These are phyloP conservation scores for Pseudonectria foliicola DNA, from an alignment of 2,329 filamentous ascomycete species.

Conservation along the genomic window DNA sequence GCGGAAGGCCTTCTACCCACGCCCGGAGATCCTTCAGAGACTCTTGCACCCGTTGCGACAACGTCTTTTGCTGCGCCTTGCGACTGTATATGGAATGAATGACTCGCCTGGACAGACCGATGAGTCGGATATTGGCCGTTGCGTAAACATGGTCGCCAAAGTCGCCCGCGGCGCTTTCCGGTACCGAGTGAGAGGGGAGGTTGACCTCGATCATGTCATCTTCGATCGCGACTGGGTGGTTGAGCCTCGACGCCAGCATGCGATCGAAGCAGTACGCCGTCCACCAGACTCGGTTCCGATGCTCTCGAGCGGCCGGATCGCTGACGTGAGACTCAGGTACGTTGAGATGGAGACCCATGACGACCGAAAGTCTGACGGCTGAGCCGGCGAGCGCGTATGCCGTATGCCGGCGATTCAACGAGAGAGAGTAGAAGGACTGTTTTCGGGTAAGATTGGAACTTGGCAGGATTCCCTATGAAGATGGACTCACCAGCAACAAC, in stretches of 20 bases:
- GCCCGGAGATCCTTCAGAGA: conserved; percentile 22
- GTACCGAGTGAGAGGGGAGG: conserved; percentile 28
- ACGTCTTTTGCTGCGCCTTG: conserved; percentile 19
- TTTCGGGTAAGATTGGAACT: neutral
- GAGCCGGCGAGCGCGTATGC: conserved; percentile 37
- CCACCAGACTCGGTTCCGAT: conserved; percentile 36
- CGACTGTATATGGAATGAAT: conserved; percentile 27
- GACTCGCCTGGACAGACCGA: conserved; percentile 22
- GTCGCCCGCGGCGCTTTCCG: conserved; percentile 21
- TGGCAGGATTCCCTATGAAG: neutral
- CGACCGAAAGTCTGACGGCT: conserved; percentile 34
- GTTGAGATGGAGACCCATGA: conserved; percentile 37
- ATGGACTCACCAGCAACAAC: conserved; percentile 33
- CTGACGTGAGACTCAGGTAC: conserved; percentile 32
- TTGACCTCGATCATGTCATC: conserved; percentile 42
- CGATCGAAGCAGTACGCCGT: conserved; percentile 38
- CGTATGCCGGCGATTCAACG: conserved; percentile 37
- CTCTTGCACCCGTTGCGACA: conserved; percentile 27
- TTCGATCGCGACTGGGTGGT: conserved; percentile 39
- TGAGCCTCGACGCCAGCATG: conserved; percentile 42
- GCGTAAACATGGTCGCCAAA: conserved; percentile 27
- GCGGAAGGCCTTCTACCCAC: conserved; percentile 26
- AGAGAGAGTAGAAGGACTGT: conserved; percentile 37
- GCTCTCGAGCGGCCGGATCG: conserved; percentile 30
- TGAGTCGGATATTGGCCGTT: conserved; percentile 31